Percentiles rank a stretch among this genome's conserved stretches.
These are phyloP conservation scores for Penicillium argentinense DNA, from an alignment of 495 filamentous ascomycete species.

Conservation along the genomic window DNA sequence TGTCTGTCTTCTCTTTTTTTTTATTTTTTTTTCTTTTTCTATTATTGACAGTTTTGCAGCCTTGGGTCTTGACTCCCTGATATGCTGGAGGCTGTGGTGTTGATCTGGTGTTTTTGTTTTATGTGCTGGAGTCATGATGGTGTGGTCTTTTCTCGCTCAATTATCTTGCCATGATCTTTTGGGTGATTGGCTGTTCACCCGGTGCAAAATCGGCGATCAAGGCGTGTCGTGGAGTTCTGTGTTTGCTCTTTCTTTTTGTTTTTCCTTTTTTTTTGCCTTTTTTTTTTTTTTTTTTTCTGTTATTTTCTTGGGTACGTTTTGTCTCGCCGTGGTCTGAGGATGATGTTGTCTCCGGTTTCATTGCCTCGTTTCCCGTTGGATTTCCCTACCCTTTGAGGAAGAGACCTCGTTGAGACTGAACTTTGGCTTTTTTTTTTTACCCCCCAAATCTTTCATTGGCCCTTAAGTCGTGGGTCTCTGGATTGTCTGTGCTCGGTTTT, in stretches of 20 bases:
- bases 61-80: too few relatives aligned
- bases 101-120: too few relatives aligned
- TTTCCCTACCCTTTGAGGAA: background rate
- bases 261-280: too few relatives aligned
- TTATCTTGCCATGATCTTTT: conserved; percentile 2
- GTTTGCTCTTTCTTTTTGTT: background rate
- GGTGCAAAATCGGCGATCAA: conserved; percentile 20
- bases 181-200: too few relatives aligned
- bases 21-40: too few relatives aligned
- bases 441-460: background rate
- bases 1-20: too few relatives aligned
- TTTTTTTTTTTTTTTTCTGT: too few relatives aligned
- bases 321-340: too few relatives aligned
- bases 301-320: too few relatives aligned
- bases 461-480: background rate
- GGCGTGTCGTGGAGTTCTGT: conserved; percentile 14
- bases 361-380: too few relatives aligned
- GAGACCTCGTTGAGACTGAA: background rate
- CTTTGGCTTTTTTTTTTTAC: conserved; percentile 2
- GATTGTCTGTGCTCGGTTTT: conserved; percentile 13
- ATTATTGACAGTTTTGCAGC: background rate
- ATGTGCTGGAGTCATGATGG: background rate
- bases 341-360: too few relatives aligned
- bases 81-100: background rate
- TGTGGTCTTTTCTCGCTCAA: conserved; percentile 1